Conservation (phyloP, 805 yeast species). For the Pichia membranifaciens region DNA sequence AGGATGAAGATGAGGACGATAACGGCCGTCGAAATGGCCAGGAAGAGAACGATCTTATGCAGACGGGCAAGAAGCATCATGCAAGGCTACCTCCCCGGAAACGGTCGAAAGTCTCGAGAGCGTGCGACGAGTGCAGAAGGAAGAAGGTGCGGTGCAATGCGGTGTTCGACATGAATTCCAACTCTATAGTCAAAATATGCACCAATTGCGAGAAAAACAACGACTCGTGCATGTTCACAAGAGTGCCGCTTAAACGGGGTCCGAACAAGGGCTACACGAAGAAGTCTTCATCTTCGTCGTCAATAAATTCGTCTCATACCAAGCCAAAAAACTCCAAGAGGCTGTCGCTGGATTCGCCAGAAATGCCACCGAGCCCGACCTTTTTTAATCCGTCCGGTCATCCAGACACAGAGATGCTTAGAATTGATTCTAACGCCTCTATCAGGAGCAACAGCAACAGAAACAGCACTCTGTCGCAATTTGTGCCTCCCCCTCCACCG, state of each 20-base stretch:
- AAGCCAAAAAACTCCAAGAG: not conserved
- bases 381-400: not conserved
- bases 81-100: slow-evolving; percentile 36
- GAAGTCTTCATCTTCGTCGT: slow-evolving; percentile 3
- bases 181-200: slow-evolving; percentile 48
- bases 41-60: not conserved
- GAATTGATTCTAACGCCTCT: not conserved
- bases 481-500: not conserved
- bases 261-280: slow-evolving; percentile 63
- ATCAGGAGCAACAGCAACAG: not conserved
- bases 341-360: not conserved
- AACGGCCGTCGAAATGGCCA: not conserved
- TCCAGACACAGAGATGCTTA: not conserved
- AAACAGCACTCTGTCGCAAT: not conserved
- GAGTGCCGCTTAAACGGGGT: slow-evolving; percentile 72
- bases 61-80: not conserved
- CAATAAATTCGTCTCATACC: not conserved
- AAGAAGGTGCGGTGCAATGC: slow-evolving; percentile 72
- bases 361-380: not conserved
- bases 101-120: slow-evolving; percentile 69
- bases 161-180: slow-evolving; percentile 38
- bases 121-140: slow-evolving; percentile 75
- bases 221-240: slow-evolving; percentile 60
- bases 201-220: slow-evolving; percentile 55
- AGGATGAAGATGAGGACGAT: not conserved